phyloP scores from a whole-genome alignment of 257 asterid species.

The Solanum phureja region DNA sequence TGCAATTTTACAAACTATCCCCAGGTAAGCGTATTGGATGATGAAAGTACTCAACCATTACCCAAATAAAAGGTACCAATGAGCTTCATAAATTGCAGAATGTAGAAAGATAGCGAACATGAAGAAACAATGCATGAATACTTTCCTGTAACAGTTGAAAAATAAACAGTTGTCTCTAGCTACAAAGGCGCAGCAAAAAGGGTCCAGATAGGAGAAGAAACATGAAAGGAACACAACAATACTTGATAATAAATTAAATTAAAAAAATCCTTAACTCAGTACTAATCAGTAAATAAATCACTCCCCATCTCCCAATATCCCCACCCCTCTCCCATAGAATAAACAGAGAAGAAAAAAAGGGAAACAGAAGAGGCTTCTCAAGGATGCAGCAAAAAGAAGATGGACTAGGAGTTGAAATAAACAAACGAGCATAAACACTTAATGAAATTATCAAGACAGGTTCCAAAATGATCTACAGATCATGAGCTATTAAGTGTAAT shows the following conservation, averaged over 20 bases:
- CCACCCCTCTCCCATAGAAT: not conserved
- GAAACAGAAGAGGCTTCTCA: not conserved
- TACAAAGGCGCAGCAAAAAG: not conserved
- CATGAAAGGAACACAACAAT: not conserved
- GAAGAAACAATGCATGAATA: not conserved
- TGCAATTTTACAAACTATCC: not conserved
- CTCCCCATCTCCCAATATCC: not conserved
- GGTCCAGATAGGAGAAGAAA: not conserved
- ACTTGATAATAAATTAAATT: not conserved
- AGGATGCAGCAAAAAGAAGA: not conserved
- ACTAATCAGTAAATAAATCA: not conserved
- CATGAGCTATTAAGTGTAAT: not conserved
- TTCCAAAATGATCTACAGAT: not conserved
- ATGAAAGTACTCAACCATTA: not conserved
- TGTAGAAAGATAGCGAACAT: not conserved
- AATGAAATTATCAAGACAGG: not conserved
- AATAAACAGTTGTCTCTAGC: not conserved
- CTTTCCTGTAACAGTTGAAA: not conserved
- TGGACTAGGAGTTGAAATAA: not conserved
- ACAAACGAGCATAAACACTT: not conserved
- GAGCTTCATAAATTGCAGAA: not conserved
- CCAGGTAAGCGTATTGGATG: not conserved
- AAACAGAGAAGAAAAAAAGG: not conserved
- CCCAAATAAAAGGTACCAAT: not conserved
- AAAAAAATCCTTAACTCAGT: not conserved